Evolutionary conservation across 2,329 filamentous ascomycete genomes (phyloP).

Genomic region (Talaromyces sp.): DNA sequence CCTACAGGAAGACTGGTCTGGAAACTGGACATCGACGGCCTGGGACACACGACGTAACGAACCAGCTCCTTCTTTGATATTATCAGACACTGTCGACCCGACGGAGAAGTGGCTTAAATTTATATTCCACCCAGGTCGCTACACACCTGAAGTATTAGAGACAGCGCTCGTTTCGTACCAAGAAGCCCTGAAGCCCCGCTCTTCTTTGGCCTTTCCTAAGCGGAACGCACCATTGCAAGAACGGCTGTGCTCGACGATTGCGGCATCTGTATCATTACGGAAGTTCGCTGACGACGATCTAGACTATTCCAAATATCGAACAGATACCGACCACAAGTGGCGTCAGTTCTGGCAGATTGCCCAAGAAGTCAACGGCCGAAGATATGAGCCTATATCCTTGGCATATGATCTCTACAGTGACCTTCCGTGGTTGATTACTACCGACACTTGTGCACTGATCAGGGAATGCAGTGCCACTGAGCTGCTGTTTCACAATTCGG

Average conservation of each 20-base stretch:
- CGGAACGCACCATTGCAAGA: slow-evolving; percentile 62
- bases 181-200: slow-evolving; percentile 49
- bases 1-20: slow-evolving; percentile 57
- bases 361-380: slow-evolving; percentile 77
- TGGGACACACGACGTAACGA: slow-evolving; percentile 53
- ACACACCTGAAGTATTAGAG: slow-evolving; percentile 73
- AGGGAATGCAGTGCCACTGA: slow-evolving; percentile 76
- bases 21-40: slow-evolving; percentile 65
- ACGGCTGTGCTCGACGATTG: slow-evolving; percentile 67
- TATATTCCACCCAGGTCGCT: slow-evolving; percentile 77
- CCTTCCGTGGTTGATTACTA: slow-evolving; percentile 77
- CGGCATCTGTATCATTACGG: slow-evolving; percentile 62
- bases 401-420: slow-evolving; percentile 65
- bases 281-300: slow-evolving; percentile 59
- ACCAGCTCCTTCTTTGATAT: slow-evolving; percentile 53
- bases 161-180: slow-evolving; percentile 79
- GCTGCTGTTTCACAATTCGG: slow-evolving; percentile 64
- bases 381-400: slow-evolving; percentile 75
- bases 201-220: slow-evolving; percentile 37
- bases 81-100: slow-evolving; percentile 62
- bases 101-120: slow-evolving; percentile 83
- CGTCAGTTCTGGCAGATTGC: slow-evolving; percentile 81
- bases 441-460: slow-evolving; percentile 74
- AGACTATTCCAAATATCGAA: slow-evolving; percentile 70
- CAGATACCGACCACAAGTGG: slow-evolving; percentile 78